Percentiles rank a stretch among this genome's conserved stretches.
phyloP scores from a whole-genome alignment of 305 asterid genomes.

The Fraxinus latifolia region DNA sequence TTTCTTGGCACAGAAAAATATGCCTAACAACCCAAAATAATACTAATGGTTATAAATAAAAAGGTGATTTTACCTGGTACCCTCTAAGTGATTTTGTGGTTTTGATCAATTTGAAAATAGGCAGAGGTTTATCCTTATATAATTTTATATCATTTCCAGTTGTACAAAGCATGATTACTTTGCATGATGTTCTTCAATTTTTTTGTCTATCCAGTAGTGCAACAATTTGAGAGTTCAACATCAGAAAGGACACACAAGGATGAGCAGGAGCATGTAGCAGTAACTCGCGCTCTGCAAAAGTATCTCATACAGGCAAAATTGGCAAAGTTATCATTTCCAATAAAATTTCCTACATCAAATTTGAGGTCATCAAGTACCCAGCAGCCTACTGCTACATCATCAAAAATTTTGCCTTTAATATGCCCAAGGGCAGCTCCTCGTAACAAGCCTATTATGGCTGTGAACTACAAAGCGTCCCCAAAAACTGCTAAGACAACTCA shows the following conservation, averaged over 20 bases:
- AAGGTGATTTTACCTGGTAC: neutral
- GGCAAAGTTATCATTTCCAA: slow-evolving; percentile 24
- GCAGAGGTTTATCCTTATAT: neutral
- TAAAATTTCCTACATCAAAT: slow-evolving; percentile 29
- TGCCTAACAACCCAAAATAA: neutral
- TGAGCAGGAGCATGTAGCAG: slow-evolving; percentile 37
- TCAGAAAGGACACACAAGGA: slow-evolving; percentile 23
- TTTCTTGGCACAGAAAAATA: neutral
- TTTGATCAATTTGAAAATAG: neutral
- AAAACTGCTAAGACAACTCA: slow-evolving; percentile 30
- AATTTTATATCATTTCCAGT: neutral
- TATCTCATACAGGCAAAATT: slow-evolving; percentile 23
- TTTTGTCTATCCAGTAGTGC: slow-evolving; percentile 27
- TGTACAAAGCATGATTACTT: neutral
- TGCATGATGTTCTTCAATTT: neutral
- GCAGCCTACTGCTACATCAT: slow-evolving; percentile 36
- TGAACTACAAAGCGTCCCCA: slow-evolving; percentile 19
- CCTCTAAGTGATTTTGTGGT: neutral
- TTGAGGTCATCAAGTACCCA: slow-evolving; percentile 29
- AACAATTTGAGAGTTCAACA: slow-evolving; percentile 24
- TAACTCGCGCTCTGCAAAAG: slow-evolving; percentile 34
- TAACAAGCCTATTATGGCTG: slow-evolving; percentile 27
- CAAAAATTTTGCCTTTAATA: slow-evolving; percentile 45
- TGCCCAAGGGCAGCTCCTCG: slow-evolving; percentile 41
- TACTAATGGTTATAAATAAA: neutral